These are phyloP conservation scores for Kwoniella newhampshirensis DNA, from an alignment of 768 basidiomycete species.

Conservation along the genomic window DNA sequence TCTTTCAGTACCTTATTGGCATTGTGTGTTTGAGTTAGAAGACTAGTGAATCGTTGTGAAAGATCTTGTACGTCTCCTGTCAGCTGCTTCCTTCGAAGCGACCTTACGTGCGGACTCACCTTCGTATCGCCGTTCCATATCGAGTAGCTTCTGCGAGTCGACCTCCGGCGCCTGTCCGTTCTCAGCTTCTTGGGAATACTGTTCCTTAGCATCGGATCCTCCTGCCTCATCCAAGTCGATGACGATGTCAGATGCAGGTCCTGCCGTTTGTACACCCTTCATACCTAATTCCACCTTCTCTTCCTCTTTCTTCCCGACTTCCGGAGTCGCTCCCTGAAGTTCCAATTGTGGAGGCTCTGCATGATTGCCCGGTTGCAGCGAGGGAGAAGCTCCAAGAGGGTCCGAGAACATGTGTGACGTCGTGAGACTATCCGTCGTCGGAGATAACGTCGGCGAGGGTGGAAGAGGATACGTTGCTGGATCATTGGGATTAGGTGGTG, in stretches of 20 bases:
- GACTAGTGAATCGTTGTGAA: conserved; percentile 25
- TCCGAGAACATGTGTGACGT: conserved; percentile 23
- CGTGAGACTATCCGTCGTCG: conserved; percentile 1
- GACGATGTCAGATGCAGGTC: neutral
- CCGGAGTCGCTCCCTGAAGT: conserved; percentile 18
- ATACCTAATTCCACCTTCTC: conserved; percentile 6
- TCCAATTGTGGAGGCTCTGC: conserved; percentile 14
- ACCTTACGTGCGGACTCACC: conserved; percentile 12
- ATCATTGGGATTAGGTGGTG: conserved; percentile 37
- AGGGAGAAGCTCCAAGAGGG: conserved; percentile 38
- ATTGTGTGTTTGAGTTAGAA: conserved; percentile 28
- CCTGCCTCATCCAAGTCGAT: neutral
- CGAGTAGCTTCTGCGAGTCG: conserved; percentile 18
- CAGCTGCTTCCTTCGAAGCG: neutral
- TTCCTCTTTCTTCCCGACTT: conserved; percentile 10
- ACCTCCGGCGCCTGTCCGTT: neutral
- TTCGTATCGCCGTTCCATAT: conserved; percentile 25
- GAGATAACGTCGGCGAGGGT: conserved; percentile 31
- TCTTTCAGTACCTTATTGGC: conserved; percentile 67
- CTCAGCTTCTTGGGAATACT: conserved; percentile 1
- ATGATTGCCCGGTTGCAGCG: neutral
- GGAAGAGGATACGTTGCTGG: conserved; percentile 46
- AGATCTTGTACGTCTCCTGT: conserved; percentile 17
- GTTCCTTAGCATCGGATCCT: neutral
- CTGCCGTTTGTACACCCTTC: conserved; percentile 1